A percentile compares a stretch with the other conserved stretches of the same genome.
Conservation (phyloP, 306 rosid genomes). For the Spatholobus suberectus region DNA sequence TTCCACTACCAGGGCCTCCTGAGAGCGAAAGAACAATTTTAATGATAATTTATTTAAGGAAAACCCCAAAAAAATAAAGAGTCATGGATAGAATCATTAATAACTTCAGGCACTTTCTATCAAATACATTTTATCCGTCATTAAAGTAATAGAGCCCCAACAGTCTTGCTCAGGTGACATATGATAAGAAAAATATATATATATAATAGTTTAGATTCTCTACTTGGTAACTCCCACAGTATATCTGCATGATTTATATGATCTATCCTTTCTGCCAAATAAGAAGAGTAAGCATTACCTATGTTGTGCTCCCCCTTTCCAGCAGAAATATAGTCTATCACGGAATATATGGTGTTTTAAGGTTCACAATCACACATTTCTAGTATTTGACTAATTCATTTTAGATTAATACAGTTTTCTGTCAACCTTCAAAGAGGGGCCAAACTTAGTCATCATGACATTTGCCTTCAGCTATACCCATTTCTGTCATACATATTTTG, state of each 20-base stretch:
- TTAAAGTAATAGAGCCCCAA: not conserved
- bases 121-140: not conserved
- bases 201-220: no score
- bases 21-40: slow-evolving; percentile 34
- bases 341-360: not conserved
- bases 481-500: no score
- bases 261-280: no score
- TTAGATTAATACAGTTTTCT: not conserved
- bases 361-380: not conserved
- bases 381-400: not conserved
- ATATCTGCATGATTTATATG: no score
- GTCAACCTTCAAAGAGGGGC: slow-evolving; percentile 27
- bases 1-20: slow-evolving; percentile 99
- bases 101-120: not conserved
- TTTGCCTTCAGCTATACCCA: not conserved
- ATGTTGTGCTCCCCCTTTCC: no score
- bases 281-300: no score
- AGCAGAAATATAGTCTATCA: no score
- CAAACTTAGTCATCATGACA: not conserved
- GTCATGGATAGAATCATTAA: slow-evolving; percentile 3
- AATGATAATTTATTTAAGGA: slow-evolving; percentile 29
- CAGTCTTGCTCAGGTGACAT: not conserved
- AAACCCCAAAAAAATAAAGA: not conserved
- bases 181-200: not conserved
- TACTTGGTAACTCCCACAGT: no score